Conservation (phyloP, 1,139 yeast species). For the Pichia sp. region DNA sequence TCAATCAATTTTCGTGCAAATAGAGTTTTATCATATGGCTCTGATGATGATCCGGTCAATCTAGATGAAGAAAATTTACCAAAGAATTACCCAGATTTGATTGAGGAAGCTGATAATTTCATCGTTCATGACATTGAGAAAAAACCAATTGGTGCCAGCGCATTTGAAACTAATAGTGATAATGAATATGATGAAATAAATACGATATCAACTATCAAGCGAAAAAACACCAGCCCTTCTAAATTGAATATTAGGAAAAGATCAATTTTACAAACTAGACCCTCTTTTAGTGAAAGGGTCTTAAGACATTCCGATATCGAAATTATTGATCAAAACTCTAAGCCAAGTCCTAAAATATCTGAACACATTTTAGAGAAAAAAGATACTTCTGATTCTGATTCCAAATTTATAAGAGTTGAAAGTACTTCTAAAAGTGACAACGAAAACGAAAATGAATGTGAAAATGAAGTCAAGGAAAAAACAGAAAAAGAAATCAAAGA, state of each 20-base stretch:
- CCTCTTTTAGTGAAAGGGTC: neutral
- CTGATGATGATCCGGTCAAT: conserved; percentile 18
- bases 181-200: conserved; percentile 11
- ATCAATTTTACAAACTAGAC: neutral
- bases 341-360: neutral
- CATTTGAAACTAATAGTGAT: conserved; percentile 11
- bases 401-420: neutral
- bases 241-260: neutral
- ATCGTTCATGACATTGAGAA: conserved; percentile 15
- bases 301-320: neutral
- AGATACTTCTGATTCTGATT: neutral
- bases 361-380: neutral
- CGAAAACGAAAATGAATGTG: neutral
- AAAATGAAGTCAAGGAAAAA: neutral
- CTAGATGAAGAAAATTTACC: conserved; percentile 13
- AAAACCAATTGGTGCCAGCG: neutral
- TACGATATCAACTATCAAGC: neutral
- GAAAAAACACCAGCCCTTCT: neutral
- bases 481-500: too few species aligned
- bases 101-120: conserved; percentile 21
- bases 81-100: conserved; percentile 14
- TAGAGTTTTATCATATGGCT: conserved; percentile 25
- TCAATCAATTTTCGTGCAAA: conserved; percentile 22
- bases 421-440: too few species aligned
- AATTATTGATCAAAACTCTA: neutral